phyloP scores from a whole-genome alignment of 1,284 basidiomycete species.

The Marasmius tenuissimus region DNA sequence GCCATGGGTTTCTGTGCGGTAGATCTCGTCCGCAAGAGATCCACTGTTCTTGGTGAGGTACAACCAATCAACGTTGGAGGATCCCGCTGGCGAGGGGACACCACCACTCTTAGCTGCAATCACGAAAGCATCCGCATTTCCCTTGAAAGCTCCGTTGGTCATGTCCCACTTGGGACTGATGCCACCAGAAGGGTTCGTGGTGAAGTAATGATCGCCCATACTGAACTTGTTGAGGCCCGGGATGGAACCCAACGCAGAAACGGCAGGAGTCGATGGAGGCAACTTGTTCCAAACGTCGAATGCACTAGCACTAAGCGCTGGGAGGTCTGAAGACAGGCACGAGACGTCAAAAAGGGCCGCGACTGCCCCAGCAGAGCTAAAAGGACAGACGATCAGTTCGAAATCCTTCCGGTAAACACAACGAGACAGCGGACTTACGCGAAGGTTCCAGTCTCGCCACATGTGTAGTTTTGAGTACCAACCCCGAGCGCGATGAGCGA shows the following conservation, averaged over 20 bases:
- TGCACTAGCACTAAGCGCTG: slow-evolving; percentile 39
- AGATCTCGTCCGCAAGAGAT: slow-evolving; percentile 50
- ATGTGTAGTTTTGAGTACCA: slow-evolving; percentile 53
- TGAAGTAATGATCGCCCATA: slow-evolving; percentile 61
- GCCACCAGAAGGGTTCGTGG: slow-evolving; percentile 46
- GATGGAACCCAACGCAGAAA: slow-evolving; percentile 33
- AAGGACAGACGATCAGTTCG: background rate
- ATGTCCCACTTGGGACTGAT: slow-evolving; percentile 60
- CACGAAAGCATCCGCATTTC: slow-evolving; percentile 48
- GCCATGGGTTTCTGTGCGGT: slow-evolving; percentile 54
- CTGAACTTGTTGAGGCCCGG: slow-evolving; percentile 28
- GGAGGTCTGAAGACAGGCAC: slow-evolving; percentile 45
- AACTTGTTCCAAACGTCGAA: slow-evolving; percentile 38
- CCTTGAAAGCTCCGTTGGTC: slow-evolving; percentile 35
- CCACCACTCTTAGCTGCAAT: slow-evolving; percentile 42
- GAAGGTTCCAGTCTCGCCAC: slow-evolving; percentile 35
- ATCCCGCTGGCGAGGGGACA: slow-evolving; percentile 44
- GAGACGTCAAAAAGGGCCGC: slow-evolving; percentile 61
- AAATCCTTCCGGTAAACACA: background rate
- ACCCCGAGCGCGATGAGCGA: slow-evolving; percentile 46
- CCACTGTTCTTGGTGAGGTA: slow-evolving; percentile 48
- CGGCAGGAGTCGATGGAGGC: slow-evolving; percentile 26
- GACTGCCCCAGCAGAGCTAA: slow-evolving; percentile 43
- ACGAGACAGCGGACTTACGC: slow-evolving; percentile 27
- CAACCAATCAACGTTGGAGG: slow-evolving; percentile 57